Evolutionary conservation across 2,329 filamentous ascomycete species (phyloP), one percentile per base, ranked within the genome.

Genomic region (Tolypocladium sp.): DNA sequence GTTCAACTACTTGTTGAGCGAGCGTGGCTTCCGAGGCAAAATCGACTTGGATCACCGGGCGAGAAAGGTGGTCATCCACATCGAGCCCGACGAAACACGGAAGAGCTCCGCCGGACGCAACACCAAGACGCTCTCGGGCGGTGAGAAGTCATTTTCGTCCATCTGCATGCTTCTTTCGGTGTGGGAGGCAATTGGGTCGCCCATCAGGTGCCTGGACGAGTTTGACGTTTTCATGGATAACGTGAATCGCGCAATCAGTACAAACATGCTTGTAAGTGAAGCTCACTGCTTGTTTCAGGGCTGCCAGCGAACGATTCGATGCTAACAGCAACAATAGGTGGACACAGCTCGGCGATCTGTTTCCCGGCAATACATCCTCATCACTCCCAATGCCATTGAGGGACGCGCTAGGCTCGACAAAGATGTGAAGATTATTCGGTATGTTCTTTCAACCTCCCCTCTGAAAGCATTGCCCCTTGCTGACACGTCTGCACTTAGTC

Each of bases 201-300:
- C 92, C 0, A 88, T 99, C 61, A 86, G 94, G 58, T 99, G 94
- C 69, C 80, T 99, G 58, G 94, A 99, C 74, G 94, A 99, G 74
- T 99, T 97, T 70, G 94, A 99, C 71, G 94, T 99, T 38, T 99
- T 97, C 79, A 99, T 99, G 94, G 94, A 99, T 74, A 91, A 89
- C 65, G 91, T 97, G 60, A 99, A 99, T 73, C 86, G 94, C 61
- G 91, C 90, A 59, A 90, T 95, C 66, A 95, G 91, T 70, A 96
- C 96, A 67, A 89, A 90, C 63, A 91, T 99, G 88, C 89, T 99
- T 73, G 89, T 91, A 77, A 78, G 86, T 81, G 51, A 33, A 40
- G 25, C 15, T 2, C 53, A 41, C 6, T 37, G 54, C 58, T 10
- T 13, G 12, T 4, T 33, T 33, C 15, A 53, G 20, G 30, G 20